Evolutionary conservation across 345 rosid genomes (phyloP).

Genomic region (Arabis alpina): DNA sequence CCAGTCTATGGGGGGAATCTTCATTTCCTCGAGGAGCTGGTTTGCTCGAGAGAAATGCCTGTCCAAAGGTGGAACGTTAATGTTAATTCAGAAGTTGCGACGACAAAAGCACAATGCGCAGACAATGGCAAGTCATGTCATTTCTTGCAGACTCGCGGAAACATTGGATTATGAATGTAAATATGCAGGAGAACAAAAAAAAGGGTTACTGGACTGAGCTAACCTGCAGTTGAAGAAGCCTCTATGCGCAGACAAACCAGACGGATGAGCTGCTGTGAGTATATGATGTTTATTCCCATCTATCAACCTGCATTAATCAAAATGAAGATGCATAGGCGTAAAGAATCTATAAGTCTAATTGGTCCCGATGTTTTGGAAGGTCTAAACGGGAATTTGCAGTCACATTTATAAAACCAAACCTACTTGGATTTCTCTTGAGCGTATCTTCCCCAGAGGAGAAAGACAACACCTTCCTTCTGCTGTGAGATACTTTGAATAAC

Average conservation of each 20-base stretch:
- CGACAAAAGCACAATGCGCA: slow-evolving; percentile 1
- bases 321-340: too few relatives aligned
- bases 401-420: slow-evolving; percentile 15
- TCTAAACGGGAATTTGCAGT: background rate
- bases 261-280: slow-evolving; percentile 98
- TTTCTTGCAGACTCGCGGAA: slow-evolving; percentile 22
- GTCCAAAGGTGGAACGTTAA: slow-evolving; percentile 28
- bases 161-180: slow-evolving; percentile 9
- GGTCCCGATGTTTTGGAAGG: background rate
- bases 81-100: slow-evolving; percentile 25
- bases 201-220: slow-evolving; percentile 29
- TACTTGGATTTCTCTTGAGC: slow-evolving; percentile 92
- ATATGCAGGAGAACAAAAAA: background rate
- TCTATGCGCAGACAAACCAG: slow-evolving; percentile 94
- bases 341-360: too few relatives aligned
- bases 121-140: slow-evolving; percentile 2
- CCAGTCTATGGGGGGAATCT: slow-evolving; percentile 75
- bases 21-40: slow-evolving; percentile 73
- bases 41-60: slow-evolving; percentile 94
- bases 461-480: slow-evolving; percentile 88
- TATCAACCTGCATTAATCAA: slow-evolving; percentile 63
- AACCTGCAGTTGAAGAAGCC: slow-evolving; percentile 99
- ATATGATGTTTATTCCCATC: slow-evolving; percentile 85
- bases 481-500: slow-evolving; percentile 76
- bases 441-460: slow-evolving; percentile 95